Conservation (phyloP, 2,329 filamentous ascomycete genomes). For the Boeremia lycopersici region DNA sequence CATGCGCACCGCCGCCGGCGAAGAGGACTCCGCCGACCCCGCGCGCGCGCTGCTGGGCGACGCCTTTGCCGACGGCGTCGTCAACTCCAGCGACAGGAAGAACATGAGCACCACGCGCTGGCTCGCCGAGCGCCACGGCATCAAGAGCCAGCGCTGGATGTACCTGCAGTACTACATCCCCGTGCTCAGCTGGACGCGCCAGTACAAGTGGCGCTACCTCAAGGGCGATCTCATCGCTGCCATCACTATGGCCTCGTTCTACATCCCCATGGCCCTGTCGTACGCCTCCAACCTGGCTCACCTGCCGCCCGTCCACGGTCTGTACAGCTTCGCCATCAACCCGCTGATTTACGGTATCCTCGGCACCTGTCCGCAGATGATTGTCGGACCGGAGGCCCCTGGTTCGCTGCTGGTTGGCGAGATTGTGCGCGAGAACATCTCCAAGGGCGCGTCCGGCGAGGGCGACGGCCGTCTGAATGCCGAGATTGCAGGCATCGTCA, state of each 20-base stretch:
- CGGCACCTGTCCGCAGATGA: constrained; percentile 89
- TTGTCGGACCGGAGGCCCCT: constrained; percentile 93
- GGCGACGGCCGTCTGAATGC: constrained; percentile 76
- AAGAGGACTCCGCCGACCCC: constrained; percentile 40
- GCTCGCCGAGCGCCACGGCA: constrained; percentile 73
- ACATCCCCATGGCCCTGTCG: constrained; percentile 95
- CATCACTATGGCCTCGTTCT: constrained; percentile 97
- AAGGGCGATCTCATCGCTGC: constrained; percentile 87
- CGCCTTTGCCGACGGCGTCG: constrained; percentile 51
- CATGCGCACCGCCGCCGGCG: constrained; percentile 25
- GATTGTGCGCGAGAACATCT: constrained; percentile 79
- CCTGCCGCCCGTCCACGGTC: constrained; percentile 87
- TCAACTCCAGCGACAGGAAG: constrained; percentile 54
- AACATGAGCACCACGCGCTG: constrained; percentile 75
- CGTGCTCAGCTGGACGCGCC: constrained; percentile 84
- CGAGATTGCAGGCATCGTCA: constrained; percentile 83
- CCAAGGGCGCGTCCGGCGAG: constrained; percentile 67
- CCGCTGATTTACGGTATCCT: constrained; percentile 89
- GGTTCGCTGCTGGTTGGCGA: constrained; percentile 89
- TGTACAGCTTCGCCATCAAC: constrained; percentile 93
- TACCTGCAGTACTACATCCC: constrained; percentile 91
- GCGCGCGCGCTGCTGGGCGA: constrained; percentile 51
- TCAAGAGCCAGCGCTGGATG: constrained; percentile 77
- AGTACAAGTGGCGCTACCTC: constrained; percentile 83
- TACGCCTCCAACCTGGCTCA: constrained; percentile 91